phyloP scores from a whole-genome alignment of 169 alveolate species.

The Plasmodium vivax region DNA sequence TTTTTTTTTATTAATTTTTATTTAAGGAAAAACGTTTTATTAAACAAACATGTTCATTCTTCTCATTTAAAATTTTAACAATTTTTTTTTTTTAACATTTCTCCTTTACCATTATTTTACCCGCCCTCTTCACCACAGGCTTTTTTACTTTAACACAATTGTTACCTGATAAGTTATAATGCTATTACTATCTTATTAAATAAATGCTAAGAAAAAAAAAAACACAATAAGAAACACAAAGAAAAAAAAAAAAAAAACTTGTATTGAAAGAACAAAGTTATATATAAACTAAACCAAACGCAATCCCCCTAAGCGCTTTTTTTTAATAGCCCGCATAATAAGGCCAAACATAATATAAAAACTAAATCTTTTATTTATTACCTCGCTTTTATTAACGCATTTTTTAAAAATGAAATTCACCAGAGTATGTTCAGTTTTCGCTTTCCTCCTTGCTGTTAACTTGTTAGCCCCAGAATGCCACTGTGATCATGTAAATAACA shows the following conservation, averaged over 20 bases:
- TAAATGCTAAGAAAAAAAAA: not conserved
- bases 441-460: constrained; percentile 25
- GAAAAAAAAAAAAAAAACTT: too few relatives aligned
- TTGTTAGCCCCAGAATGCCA: constrained; percentile 4
- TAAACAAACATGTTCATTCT: not conserved
- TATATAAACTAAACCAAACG: not conserved
- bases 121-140: not conserved
- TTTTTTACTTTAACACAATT: not conserved
- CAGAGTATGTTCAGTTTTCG: constrained; percentile 11
- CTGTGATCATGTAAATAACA: constrained; percentile 9
- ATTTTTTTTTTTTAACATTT: not conserved
- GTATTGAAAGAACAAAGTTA: not conserved
- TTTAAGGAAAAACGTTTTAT: not conserved
- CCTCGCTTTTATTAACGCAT: not conserved
- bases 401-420: constrained; percentile 36
- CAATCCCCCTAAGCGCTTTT: not conserved
- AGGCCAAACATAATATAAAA: not conserved
- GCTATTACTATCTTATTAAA: not conserved
- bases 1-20: not conserved
- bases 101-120: not conserved
- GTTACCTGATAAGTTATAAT: not conserved
- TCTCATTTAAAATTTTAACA: not conserved
- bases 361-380: not conserved
- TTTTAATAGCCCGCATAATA: not conserved
- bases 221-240: not conserved